phyloP scores from a whole-genome alignment of 208 protist genomes.

The Tritrichomonas musculus region DNA sequence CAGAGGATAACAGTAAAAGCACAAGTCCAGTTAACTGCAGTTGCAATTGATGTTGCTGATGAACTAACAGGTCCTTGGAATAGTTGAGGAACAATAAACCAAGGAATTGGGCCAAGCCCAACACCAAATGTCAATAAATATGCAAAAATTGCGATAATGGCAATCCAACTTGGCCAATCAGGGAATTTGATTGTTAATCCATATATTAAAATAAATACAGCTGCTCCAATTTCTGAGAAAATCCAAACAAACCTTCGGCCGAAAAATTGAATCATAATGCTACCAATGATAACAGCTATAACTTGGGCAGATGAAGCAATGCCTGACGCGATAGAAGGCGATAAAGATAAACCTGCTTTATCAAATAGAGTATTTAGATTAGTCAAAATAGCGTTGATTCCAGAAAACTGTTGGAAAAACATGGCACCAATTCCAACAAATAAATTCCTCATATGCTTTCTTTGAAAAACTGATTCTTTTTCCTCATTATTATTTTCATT shows the following conservation, averaged over 20 bases:
- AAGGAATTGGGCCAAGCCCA: constrained; percentile 32
- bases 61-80: neutral
- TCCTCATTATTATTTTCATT: too few relatives aligned
- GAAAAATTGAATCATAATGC: neutral
- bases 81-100: constrained; percentile 33
- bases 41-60: neutral
- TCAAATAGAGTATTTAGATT: constrained; percentile 36
- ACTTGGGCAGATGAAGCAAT: neutral
- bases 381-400: constrained; percentile 34
- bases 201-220: neutral
- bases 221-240: neutral
- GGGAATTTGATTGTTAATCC: neutral
- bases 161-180: neutral
- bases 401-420: constrained; percentile 37
- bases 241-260: neutral
- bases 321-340: neutral
- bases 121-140: constrained; percentile 24
- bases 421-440: constrained; percentile 17
- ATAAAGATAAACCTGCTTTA: neutral
- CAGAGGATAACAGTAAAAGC: constrained; percentile 23
- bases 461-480: neutral
- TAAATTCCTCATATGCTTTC: neutral
- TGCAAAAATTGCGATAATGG: neutral
- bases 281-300: neutral
- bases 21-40: constrained; percentile 31